Conservation (phyloP, 805 yeast species). For the Candida adriatica region DNA sequence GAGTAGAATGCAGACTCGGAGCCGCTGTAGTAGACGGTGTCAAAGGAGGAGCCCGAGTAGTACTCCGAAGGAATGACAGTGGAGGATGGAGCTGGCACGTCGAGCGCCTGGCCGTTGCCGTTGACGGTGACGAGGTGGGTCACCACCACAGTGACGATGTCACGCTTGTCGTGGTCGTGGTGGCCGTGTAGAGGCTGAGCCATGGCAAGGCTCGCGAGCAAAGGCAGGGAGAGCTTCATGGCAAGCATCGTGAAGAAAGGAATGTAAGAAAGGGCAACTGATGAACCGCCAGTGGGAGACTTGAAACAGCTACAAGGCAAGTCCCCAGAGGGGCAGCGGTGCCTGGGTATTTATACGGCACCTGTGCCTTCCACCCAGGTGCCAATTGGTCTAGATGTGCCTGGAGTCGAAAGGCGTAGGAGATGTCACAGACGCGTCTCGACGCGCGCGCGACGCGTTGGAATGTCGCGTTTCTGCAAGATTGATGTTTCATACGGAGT, state of each 20-base stretch:
- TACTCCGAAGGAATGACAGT: conserved; percentile 12
- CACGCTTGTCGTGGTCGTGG: conserved; percentile 38
- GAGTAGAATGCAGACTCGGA: no score
- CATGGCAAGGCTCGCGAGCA: conserved; percentile 6
- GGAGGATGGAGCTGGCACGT: conserved; percentile 11
- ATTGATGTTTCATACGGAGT: no score
- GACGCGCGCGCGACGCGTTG: no score
- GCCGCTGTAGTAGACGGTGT: no score
- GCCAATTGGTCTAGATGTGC: no score
- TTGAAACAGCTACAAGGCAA: no score
- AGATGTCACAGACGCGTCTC: no score
- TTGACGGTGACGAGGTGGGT: conserved; percentile 20
- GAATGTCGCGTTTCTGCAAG: no score
- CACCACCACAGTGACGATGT: conserved; percentile 34
- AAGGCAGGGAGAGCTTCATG: conserved; percentile 11
- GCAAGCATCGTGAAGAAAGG: not conserved
- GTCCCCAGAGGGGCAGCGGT: no score
- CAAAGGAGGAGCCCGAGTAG: not conserved
- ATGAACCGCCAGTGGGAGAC: not conserved
- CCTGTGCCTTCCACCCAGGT: no score
- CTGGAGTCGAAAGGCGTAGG: no score
- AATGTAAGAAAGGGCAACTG: not conserved
- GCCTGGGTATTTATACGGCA: no score
- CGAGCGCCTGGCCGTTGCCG: conserved; percentile 7
- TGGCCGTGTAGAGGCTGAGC: conserved; percentile 33